phyloP scores from a whole-genome alignment of 495 filamentous ascomycete genomes.

The Hypomontagnella monticulosa region DNA sequence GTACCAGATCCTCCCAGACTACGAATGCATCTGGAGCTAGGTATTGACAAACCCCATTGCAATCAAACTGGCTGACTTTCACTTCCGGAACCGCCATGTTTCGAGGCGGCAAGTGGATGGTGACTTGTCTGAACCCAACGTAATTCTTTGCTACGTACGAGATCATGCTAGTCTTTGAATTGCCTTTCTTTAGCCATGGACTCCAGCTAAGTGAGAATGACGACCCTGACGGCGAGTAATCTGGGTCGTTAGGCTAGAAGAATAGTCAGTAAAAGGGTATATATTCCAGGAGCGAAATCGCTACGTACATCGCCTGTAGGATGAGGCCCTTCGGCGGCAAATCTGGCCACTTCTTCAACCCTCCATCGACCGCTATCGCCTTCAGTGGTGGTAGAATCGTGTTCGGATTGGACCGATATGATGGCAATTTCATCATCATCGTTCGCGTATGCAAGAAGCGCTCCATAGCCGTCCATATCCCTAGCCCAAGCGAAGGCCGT shows the following conservation, averaged over 20 bases:
- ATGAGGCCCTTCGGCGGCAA: slow-evolving; percentile 56
- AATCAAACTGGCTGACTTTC: slow-evolving; percentile 42
- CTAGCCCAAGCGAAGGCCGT: slow-evolving; percentile 56
- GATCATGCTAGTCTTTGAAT: slow-evolving; percentile 47
- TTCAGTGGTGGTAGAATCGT: slow-evolving; percentile 25
- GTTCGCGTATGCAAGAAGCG: slow-evolving; percentile 55
- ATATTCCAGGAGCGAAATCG: neutral
- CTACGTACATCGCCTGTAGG: slow-evolving; percentile 45
- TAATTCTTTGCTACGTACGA: slow-evolving; percentile 55
- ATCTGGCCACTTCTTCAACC: slow-evolving; percentile 54
- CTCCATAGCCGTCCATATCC: slow-evolving; percentile 49
- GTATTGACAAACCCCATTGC: slow-evolving; percentile 52
- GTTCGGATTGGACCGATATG: slow-evolving; percentile 49
- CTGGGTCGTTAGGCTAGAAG: slow-evolving; percentile 46
- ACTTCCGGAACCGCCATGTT: slow-evolving; percentile 42
- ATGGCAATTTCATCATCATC: slow-evolving; percentile 55
- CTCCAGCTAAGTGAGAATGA: slow-evolving; percentile 58
- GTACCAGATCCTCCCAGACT: slow-evolving; percentile 57
- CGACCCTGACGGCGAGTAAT: slow-evolving; percentile 52
- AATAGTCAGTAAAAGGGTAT: slow-evolving; percentile 6
- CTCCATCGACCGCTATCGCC: slow-evolving; percentile 49
- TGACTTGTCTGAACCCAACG: slow-evolving; percentile 57
- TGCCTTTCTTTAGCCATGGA: slow-evolving; percentile 50
- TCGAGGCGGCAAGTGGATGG: slow-evolving; percentile 39
- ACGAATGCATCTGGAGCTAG: slow-evolving; percentile 57